Percentiles rank a stretch among this genome's conserved stretches.
phyloP scores from a whole-genome alignment of 2,329 filamentous ascomycete genomes.

The Helotiales sp. region DNA sequence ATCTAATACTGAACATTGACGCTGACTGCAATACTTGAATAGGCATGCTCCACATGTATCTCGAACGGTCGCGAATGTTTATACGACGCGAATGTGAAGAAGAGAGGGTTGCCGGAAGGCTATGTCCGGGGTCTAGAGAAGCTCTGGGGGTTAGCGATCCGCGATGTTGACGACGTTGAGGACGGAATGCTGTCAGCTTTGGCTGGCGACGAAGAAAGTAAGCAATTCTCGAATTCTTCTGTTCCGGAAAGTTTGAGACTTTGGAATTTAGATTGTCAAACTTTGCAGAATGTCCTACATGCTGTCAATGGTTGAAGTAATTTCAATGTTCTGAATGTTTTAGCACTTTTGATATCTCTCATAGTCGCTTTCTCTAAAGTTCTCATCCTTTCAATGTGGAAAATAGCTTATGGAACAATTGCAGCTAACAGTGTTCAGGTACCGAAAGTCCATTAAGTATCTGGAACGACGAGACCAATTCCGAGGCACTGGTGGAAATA shows the following conservation, averaged over 20 bases:
- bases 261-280: background rate
- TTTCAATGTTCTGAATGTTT: background rate
- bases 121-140: conserved; percentile 76
- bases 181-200: conserved; percentile 53
- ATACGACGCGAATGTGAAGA: conserved; percentile 76
- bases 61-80: conserved; percentile 56
- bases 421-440: conserved; percentile 37
- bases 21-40: background rate
- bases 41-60: conserved; percentile 64
- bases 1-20: background rate
- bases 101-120: conserved; percentile 79
- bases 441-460: conserved; percentile 40
- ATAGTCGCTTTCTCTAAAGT: too few relatives aligned
- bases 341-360: too few relatives aligned
- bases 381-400: too few relatives aligned
- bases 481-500: conserved; percentile 38
- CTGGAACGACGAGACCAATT: conserved; percentile 41
- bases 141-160: conserved; percentile 59
- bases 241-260: background rate
- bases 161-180: conserved; percentile 54
- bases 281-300: background rate
- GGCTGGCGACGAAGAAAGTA: conserved; percentile 45
- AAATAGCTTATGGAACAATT: too few relatives aligned
- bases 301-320: too few relatives aligned
- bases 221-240: conserved; percentile 16